phyloP scores from a whole-genome alignment of 176 grass and related monocot genomes.

The Avena insularis region DNA sequence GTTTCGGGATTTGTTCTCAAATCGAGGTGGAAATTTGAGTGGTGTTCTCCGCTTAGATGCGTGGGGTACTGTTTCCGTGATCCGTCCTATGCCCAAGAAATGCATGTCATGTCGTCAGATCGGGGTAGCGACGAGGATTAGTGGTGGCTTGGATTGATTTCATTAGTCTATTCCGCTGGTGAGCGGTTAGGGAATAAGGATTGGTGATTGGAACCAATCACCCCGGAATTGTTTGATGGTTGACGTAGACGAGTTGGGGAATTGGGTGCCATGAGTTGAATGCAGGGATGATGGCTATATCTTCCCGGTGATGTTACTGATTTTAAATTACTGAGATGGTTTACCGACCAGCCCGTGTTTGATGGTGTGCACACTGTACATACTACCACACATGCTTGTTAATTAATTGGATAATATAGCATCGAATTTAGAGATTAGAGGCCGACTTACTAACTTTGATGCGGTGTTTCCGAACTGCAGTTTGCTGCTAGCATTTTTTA shows the following conservation, averaged over 20 bases:
- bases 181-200: not conserved
- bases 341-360: not conserved
- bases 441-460: not conserved
- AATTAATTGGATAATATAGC: not conserved
- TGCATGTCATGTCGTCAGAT: not conserved
- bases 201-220: not conserved
- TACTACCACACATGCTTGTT: not conserved
- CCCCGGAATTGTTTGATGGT: not conserved
- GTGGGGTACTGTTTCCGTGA: not conserved
- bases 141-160: not conserved
- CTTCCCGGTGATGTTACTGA: not conserved
- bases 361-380: not conserved
- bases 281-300: not conserved
- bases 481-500: not conserved
- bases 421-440: not conserved
- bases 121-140: not conserved
- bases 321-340: not conserved
- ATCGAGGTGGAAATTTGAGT: not conserved
- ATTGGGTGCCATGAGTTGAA: constrained; percentile 5
- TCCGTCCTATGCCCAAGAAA: not conserved
- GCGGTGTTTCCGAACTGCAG: not conserved
- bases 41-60: not conserved
- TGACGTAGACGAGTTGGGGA: not conserved
- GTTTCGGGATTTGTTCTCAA: not conserved
- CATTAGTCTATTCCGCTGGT: not conserved